phyloP scores from a whole-genome alignment of 2,329 filamentous ascomycete species.

The Botryotinia narcissicola region DNA sequence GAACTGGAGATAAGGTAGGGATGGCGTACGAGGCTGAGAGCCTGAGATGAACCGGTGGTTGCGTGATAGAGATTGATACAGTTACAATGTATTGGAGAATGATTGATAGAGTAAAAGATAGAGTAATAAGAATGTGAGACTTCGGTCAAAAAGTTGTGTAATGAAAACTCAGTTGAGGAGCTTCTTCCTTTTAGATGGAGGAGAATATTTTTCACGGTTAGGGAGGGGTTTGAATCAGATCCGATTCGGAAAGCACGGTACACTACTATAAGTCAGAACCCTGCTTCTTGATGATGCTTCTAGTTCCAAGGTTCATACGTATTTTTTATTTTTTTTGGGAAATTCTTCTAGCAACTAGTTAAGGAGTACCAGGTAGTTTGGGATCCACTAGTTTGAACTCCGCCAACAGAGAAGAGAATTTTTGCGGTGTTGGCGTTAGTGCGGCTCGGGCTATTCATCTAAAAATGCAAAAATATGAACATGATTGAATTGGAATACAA shows the following conservation, averaged over 20 bases:
- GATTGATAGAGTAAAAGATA: conserved; percentile 19
- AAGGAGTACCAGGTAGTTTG: neutral
- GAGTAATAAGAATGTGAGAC: conserved; percentile 22
- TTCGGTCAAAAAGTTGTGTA: conserved; percentile 21
- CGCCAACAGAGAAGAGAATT: conserved; percentile 3
- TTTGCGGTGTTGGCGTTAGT: conserved; percentile 17
- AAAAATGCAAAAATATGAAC: neutral
- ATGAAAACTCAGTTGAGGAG: conserved; percentile 23
- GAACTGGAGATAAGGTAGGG: conserved; percentile 16
- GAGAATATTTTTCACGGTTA: conserved; percentile 15
- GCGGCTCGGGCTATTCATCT: conserved; percentile 17
- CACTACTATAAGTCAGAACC: neutral
- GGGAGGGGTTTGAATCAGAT: conserved; percentile 12
- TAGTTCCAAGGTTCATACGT: neutral
- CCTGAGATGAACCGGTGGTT: conserved; percentile 3
- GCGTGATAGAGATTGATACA: conserved; percentile 13
- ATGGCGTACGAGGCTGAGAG: conserved; percentile 21
- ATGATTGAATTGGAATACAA: conserved; percentile 12
- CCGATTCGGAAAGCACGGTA: conserved; percentile 17
- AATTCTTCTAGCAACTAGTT: neutral
- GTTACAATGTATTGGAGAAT: neutral
- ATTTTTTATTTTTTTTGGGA: neutral
- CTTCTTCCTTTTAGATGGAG: conserved; percentile 17
- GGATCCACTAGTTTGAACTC: conserved; percentile 13
- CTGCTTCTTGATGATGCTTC: neutral